A percentile compares a stretch with the other conserved stretches of the same genome.
Conservation (phyloP, 805 yeast genomes). For the Candida mattraensis region DNA sequence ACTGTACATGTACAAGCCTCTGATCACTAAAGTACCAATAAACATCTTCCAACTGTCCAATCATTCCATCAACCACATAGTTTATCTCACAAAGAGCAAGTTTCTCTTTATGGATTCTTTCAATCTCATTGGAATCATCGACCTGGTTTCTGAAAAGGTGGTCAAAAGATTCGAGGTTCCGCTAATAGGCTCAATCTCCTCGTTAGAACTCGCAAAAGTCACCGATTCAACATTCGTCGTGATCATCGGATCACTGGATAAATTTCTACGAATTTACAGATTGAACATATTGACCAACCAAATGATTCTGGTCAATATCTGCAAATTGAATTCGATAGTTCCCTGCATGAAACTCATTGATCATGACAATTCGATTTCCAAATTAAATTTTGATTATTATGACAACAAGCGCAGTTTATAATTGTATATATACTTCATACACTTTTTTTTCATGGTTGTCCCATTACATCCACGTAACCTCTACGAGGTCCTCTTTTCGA, state of each 20-base stretch:
- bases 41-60: conserved; percentile 24
- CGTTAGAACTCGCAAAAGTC: conserved; percentile 15
- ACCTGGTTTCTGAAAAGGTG: conserved; percentile 19
- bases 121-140: conserved; percentile 26
- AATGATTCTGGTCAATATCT: conserved; percentile 11
- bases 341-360: conserved; percentile 20
- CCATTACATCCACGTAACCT: conserved; percentile 68
- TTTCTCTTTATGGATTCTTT: conserved; percentile 28
- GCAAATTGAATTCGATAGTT: conserved; percentile 19
- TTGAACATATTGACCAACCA: conserved; percentile 11
- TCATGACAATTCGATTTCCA: conserved; percentile 4
- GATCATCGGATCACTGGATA: conserved; percentile 25
- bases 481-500: conserved; percentile 54
- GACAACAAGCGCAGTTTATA: conserved; percentile 8
- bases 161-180: conserved; percentile 22
- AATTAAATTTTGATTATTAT: conserved; percentile 18
- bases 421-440: too few species aligned
- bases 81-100: conserved; percentile 10
- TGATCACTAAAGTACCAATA: conserved; percentile 25
- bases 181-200: conserved; percentile 26
- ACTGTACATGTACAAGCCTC: conserved; percentile 24
- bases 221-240: conserved; percentile 15
- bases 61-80: conserved; percentile 22
- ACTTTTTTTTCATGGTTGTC: conserved; percentile 22
- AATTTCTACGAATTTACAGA: conserved; percentile 21